These are phyloP conservation scores for Pseudogymnoascus sp. DNA, from an alignment of 2,329 filamentous ascomycete genomes.

Conservation along the genomic window DNA sequence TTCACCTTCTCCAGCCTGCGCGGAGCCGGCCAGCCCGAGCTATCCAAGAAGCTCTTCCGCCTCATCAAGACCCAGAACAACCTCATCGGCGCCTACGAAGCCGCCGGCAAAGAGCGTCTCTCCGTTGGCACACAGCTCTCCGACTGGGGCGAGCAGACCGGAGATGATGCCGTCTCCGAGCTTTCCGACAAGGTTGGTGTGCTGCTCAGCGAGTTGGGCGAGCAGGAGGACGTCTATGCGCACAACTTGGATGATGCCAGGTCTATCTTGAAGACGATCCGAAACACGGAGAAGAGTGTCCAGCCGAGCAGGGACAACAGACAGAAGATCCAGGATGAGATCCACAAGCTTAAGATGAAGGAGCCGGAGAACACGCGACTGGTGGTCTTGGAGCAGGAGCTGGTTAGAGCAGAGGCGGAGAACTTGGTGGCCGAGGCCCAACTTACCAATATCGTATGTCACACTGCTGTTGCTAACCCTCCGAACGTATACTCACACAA, in stretches of 20 bases:
- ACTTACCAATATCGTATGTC: conserved; percentile 79
- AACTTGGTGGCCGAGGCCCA: conserved; percentile 94
- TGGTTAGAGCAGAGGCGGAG: conserved; percentile 92
- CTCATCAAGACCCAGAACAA: conserved; percentile 94
- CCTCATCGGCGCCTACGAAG: conserved; percentile 75
- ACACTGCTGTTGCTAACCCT: neutral
- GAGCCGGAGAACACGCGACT: conserved; percentile 79
- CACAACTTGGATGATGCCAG: conserved; percentile 82
- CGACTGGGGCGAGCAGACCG: conserved; percentile 91
- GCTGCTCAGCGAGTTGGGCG: conserved; percentile 81
- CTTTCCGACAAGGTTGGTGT: conserved; percentile 95
- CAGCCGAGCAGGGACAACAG: conserved; percentile 86
- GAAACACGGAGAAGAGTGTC: conserved; percentile 91
- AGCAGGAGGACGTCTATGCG: conserved; percentile 85
- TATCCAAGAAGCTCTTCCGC: conserved; percentile 80
- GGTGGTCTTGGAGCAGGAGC: conserved; percentile 85
- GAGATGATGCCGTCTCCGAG: conserved; percentile 79
- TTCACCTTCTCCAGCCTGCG: conserved; percentile 85
- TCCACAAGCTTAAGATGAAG: conserved; percentile 83
- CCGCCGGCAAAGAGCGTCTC: conserved; percentile 74
- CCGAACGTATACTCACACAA: neutral
- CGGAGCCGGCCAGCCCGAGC: conserved; percentile 75
- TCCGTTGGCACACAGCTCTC: conserved; percentile 84
- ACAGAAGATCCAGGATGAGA: conserved; percentile 83
- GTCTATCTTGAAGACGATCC: conserved; percentile 75